Evolutionary conservation across 768 basidiomycete genomes (phyloP), one percentile per base, ranked within the genome.

Genomic region (Suillus hirtellus): DNA sequence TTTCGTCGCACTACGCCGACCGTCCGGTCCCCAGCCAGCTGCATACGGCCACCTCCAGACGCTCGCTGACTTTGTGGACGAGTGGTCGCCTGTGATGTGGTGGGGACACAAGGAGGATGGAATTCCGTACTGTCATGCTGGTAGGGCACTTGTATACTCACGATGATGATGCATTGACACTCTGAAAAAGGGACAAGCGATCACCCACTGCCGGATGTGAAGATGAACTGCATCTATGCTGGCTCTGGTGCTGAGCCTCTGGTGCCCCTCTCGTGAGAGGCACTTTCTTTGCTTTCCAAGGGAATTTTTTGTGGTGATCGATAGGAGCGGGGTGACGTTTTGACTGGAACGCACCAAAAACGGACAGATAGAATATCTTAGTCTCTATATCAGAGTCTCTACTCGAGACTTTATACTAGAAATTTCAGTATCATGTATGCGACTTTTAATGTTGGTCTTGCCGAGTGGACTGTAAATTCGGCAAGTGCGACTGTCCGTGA

Each of bases 51-150:
- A 69, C 19, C 47, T 69, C 8, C 69, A 69, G 37, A 69, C 68
- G 1, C 55, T 69, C 27, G 63, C 63, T 2, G 64, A 69, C 60
- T 62, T 65, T 9, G 50, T 69, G 10, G 69, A 69, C 12, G 69
- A 69, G 24, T 67, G 69, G 69, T 69, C 63, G 4, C 63, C 68
- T 15, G 63, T 60, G 14, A 69, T 67, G 65, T 69, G 65, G 60
- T 69, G 68, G 69, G 69, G 69, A 24, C 65, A 69, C 61, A 69
- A 69, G 62, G 63, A 60, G 31, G 67, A 68, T 12, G 60, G 53
- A 12, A 59, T 58, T 11, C 53, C 50, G 24, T 42, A 58, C 42
- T 56, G 61, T n/a, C 54, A 62, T 62, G 61, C 61, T 17, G 54
- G 61, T 59, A 63, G 15, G 44, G 34, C 6, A 31, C 15, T 49